Base-by-base conservation (phyloP, 176 grass and related monocot species). In the Chrysopogon serrulatus region DNA sequence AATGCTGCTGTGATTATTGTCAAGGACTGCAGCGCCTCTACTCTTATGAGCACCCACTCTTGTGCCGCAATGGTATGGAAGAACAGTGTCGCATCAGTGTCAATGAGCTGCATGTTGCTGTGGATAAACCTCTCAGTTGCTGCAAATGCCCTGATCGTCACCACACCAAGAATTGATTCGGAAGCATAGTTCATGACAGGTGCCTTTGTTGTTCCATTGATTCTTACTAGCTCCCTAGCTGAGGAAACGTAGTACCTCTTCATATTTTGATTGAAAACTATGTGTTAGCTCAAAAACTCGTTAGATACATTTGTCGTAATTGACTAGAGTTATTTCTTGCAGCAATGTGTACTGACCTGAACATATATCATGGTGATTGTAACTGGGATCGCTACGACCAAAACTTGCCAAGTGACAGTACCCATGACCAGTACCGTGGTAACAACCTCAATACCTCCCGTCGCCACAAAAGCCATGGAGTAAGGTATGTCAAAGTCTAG, bases 401-500 rank as follows among this genome's bases (percentile, higher is more conserved):
- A 48, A 53, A 92, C 91, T 82, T 95, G 92, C 96, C 92, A 98
- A 57, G 87, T 98, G 63, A 98, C 96, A 1, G 93, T 84, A 63
- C 82, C 76, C 77, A 94, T 95, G 54, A 98, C 65, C 39, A 90
- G 47, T 65, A 95, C 65, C 33, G 72, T 86, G 2, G 86, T 45
- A 4, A 74, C 48, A 26, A 92, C 34, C 53, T 98, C 93, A 47
- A 90, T 64, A 17, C 62, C 16, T 4, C 85, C 93, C 32, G 87
- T 79, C 28, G 79, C 27, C 21, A 90, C 87, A 76, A 93, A 98
- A 59, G 80, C 80, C 47, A 98, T 88, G 70, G 90, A 93, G 75
- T 93, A 98, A 84, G 93, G 96, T 95, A 95, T 92, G 77, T 98
- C 96, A 27, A 93, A 98, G 84, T 98, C 96, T 73, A 98, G 82